Conservation (phyloP, 2,329 filamentous ascomycete genomes). For the Chaetomiaceae sp. region DNA sequence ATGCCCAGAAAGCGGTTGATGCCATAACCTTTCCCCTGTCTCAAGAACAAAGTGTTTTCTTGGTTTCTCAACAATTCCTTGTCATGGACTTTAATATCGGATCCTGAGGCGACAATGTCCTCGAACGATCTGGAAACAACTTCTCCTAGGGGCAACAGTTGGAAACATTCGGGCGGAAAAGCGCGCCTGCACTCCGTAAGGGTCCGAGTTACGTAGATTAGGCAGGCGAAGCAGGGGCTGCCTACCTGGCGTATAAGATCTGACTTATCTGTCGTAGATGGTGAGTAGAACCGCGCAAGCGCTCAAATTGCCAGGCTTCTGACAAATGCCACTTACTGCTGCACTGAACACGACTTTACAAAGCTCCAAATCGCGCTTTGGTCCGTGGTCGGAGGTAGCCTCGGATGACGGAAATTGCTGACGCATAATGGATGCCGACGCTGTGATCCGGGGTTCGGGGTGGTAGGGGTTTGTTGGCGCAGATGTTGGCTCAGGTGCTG, state of each 20-base stretch:
- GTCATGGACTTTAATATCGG: slow-evolving; percentile 7
- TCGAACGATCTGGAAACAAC: slow-evolving; percentile 14
- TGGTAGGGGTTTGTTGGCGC: too few species aligned
- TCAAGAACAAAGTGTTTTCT: slow-evolving; percentile 15
- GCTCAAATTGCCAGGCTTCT: too few species aligned
- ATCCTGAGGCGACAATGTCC: slow-evolving; percentile 9
- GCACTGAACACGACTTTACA: slow-evolving; percentile 21
- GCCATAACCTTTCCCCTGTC: slow-evolving; percentile 7
- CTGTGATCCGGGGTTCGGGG: too few species aligned
- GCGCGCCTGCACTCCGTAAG: slow-evolving; percentile 10
- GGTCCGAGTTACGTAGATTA: too few species aligned
- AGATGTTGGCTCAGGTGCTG: too few species aligned
- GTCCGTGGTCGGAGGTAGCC: background rate
- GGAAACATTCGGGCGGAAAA: slow-evolving; percentile 20
- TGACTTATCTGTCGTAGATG: slow-evolving; percentile 20
- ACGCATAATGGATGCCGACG: background rate
- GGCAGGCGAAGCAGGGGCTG: too few species aligned
- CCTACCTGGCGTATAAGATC: slow-evolving; percentile 21
- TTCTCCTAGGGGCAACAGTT: slow-evolving; percentile 10
- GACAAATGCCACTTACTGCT: slow-evolving; percentile 14
- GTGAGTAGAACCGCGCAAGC: background rate
- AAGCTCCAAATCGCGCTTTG: slow-evolving; percentile 15
- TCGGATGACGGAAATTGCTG: background rate
- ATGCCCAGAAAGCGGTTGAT: slow-evolving; percentile 18
- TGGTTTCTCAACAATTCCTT: slow-evolving; percentile 13